phyloP scores from a whole-genome alignment of 148 eudicot genomes.

The Gaultheria prostrata region DNA sequence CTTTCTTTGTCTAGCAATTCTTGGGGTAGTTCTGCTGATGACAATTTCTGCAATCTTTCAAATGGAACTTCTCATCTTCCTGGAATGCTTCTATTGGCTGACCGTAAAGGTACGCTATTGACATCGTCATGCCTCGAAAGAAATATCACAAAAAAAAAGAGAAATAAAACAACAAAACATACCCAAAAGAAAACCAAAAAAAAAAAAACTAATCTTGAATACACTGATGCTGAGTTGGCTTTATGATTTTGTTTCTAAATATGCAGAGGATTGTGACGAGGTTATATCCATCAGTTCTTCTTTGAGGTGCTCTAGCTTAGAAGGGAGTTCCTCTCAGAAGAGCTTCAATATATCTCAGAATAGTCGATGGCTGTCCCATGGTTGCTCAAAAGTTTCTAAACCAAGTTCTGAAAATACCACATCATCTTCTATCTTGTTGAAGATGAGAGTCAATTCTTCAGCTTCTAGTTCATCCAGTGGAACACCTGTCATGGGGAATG shows the following conservation, averaged over 20 bases:
- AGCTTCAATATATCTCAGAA: conserved; percentile 42
- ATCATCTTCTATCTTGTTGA: conserved; percentile 35
- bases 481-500: conserved; percentile 22
- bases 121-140: neutral
- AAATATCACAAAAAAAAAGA: neutral
- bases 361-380: conserved; percentile 38
- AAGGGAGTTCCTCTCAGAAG: conserved; percentile 47
- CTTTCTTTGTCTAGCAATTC: conserved; percentile 50
- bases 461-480: conserved; percentile 46
- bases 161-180: too few species aligned
- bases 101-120: conserved; percentile 37
- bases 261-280: conserved; percentile 39
- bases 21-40: conserved; percentile 39
- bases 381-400: conserved; percentile 29
- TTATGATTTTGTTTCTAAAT: conserved; percentile 13
- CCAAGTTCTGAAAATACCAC: conserved; percentile 34
- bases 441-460: conserved; percentile 43
- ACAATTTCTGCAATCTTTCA: conserved; percentile 29
- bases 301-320: conserved; percentile 43
- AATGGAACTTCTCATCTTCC: conserved; percentile 27
- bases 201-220: neutral
- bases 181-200: neutral
- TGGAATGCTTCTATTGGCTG: conserved; percentile 25
- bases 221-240: neutral
- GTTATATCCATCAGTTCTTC: conserved; percentile 43